Base-by-base conservation (phyloP, 2,329 filamentous ascomycete species). In the Pseudodiploospora longispora region DNA sequence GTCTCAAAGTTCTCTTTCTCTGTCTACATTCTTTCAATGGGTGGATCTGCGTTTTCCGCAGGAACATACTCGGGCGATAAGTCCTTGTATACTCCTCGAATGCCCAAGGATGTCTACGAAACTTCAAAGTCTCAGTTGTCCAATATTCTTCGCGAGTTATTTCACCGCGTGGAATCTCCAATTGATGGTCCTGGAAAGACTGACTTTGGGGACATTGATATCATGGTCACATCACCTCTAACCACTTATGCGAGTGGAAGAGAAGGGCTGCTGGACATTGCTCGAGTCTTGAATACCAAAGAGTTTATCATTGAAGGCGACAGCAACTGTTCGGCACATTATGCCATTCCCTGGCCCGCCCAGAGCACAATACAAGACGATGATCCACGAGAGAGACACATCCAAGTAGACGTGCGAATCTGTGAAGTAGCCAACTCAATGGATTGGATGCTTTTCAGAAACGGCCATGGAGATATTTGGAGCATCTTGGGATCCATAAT, bases 191-290 rank as follows among this genome's bases (percentile, higher is more conserved):
- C 86, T 0, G 80, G 60, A 1, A 93, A 93, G 61, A 36, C 51
- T 0, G 76, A 80, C 52, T 75, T 79, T 55, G 87, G 87, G 19
- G 87, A 93, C 51, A 66, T 94, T 33, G 87, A 93, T 61, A 70
- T 90, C 47, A 61, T 88, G 2, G 72, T 87, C 2, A 65, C 68
- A 0, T 57, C 59, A 30, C 62, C 65, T 10, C 57, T 51, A 12
- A 40, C 38, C 27, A n/a, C 12, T 9, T 9, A 34, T 9, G 32
- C 32, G 12, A 19, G 19, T 19, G 19, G 19, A 19, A 2, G 19
- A 19, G 19, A 19, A 19, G 19, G 19, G 19, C 32, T 34, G 8
- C 9, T 9, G 32, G 9, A 12, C 12, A 34, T 34, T 12, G 32
- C 9, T 34, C 32, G 32, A 34, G 12, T 34, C 12, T 34, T 34